Evolutionary conservation across 2,329 filamentous ascomycete genomes (phyloP), one percentile per base, ranked within the genome.

Genomic region (Dothistroma septosporum): DNA sequence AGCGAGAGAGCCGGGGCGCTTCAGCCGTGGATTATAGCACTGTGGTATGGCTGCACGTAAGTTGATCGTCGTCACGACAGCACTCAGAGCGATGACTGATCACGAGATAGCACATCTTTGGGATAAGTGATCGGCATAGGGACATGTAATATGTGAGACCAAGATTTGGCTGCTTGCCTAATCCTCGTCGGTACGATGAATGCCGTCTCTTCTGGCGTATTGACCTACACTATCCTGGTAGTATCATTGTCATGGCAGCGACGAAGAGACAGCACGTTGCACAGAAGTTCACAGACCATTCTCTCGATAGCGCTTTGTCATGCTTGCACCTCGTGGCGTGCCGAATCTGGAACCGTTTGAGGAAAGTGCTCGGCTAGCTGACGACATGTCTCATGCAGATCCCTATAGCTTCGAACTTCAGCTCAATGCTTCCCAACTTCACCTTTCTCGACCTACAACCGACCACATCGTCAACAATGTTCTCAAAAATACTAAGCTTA

Each of bases 21-120:
- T 2, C 87, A 88, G 47, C 92, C 92, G 0, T 93, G 83, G 83
- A 74, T 85, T 19, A 85, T 86, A 83, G 81, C 80, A 8, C 74
- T 85, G 37, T 83, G 83, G 0, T 85, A 85, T 65, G 83, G 83
- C 19, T 81, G 82, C 14, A 79, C 77, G 2, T 64, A 61, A 55
- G 62, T 46, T 14, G 9, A 21, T 33, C 4, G n/a, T n/a, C 8
- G n/a, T 7, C 9, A n/a, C 19, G 53, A 37, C 12, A 33, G 21
- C n/a, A 22, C n/a, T 41, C 6, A 12, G 21, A 48, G n/a, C n/a
- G 7, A 48, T 48, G 6, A 16, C 4, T 1, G 28, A 5, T 11
- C 11, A 1, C 32, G 12, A 7, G 32, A 35, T 21, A 64, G 62
- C 9, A 79, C 77, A 3, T 77, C 77, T 1, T 69, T 79, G 11